These are phyloP conservation scores for Phytophthora sojae DNA, from an alignment of 352 stramenopile species.

Conservation along the genomic window DNA sequence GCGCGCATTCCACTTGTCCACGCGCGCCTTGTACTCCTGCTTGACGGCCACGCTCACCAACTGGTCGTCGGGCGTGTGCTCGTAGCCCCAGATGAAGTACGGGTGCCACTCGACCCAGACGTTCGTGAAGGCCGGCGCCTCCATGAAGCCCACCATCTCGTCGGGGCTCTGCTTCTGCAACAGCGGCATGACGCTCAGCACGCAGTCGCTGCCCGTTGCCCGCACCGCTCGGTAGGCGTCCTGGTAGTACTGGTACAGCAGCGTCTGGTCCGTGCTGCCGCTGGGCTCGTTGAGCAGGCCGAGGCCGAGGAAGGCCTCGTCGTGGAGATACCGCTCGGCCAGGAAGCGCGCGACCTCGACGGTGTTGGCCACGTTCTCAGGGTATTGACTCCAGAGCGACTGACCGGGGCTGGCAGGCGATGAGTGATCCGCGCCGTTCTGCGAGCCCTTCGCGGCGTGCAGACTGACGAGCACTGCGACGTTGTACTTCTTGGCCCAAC, in stretches of 20 bases:
- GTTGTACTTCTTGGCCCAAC: slow-evolving; percentile 60
- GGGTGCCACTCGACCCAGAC: slow-evolving; percentile 87
- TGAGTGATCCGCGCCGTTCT: slow-evolving; percentile 58
- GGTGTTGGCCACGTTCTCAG: slow-evolving; percentile 71
- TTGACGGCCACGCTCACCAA: slow-evolving; percentile 49
- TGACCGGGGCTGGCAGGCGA: slow-evolving; percentile 49
- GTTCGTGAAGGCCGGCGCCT: slow-evolving; percentile 60
- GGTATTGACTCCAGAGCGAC: slow-evolving; percentile 60
- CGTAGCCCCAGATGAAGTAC: slow-evolving; percentile 86
- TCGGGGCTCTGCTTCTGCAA: slow-evolving; percentile 68
- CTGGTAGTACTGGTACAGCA: slow-evolving; percentile 80
- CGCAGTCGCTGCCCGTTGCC: slow-evolving; percentile 61
- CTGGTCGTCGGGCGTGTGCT: slow-evolving; percentile 56
- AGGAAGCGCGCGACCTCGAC: slow-evolving; percentile 65
- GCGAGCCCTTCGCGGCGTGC: slow-evolving; percentile 61
- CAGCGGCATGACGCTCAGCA: slow-evolving; percentile 69
- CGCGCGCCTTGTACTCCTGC: slow-evolving; percentile 37
- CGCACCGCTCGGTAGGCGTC: slow-evolving; percentile 74
- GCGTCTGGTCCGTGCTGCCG: slow-evolving; percentile 47
- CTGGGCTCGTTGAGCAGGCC: slow-evolving; percentile 77
- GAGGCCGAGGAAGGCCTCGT: slow-evolving; percentile 77
- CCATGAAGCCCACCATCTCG: slow-evolving; percentile 65
- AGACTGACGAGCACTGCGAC: slow-evolving; percentile 61
- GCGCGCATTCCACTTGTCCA: slow-evolving; percentile 46
- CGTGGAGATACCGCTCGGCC: slow-evolving; percentile 63